Base-by-base conservation (phyloP, 768 basidiomycete species). In the Russula emetica region DNA sequence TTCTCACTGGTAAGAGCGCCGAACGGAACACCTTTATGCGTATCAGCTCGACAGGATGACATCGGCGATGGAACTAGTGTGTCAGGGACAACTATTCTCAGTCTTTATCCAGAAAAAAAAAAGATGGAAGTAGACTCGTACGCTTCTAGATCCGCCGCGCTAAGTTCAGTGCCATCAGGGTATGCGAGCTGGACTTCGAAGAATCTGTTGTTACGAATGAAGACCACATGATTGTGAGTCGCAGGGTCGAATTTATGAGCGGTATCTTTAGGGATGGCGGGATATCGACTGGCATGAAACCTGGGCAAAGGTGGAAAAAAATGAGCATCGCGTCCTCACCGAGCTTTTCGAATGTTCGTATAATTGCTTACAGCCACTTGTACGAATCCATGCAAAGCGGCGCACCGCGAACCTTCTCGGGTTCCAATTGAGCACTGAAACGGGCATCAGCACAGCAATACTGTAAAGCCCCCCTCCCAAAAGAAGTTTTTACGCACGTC, bases 311-410 rank as follows among this genome's bases (percentile, higher is more conserved):
- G 45, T 6, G 28, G 28, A 28, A 28, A 14, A 13, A 36, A 28
- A 36, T 36, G 36, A 26, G 53, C 18, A 14, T 20, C 42, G 14
- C 24, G 2, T 38, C 8, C 8, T 22, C 30, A 36, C 9, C 30
- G 42, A 1, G 7, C 16, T 10, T 14, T 38, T 1, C 51, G 26
- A 30, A 22, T 20, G 11, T 30, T 28, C 9, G 18, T 38, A 40
- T 40, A 40, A 14, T 2, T 7, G 76, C 86, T 75, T 69, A 88
- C 80, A 98, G 80, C 88, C 94, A 96, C 74, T 94, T 87, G 82
- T 96, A 97, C n/a, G 92, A 92, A 0, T 79, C 79, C 92, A 96
- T 97, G 75, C 89, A 88, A 9, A 98, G 79, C 2, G 97, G 94
- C 18, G 78, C 78, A 26, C 83, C 86, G 61, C 83, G 82, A 26